phyloP scores from a whole-genome alignment of 2,329 filamentous ascomycete species.

The Hortaea werneckii region DNA sequence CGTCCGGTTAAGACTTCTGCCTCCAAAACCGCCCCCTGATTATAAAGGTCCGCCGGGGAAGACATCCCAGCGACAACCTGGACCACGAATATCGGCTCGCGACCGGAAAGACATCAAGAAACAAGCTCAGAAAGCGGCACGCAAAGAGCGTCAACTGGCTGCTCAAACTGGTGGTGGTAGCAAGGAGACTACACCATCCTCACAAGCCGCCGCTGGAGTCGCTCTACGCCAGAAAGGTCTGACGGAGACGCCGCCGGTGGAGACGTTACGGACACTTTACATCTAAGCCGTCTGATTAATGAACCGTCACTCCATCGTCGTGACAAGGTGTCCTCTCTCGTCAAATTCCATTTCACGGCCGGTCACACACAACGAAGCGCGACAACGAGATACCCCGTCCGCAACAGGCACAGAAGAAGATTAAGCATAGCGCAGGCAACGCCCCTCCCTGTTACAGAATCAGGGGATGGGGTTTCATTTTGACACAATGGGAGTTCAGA shows the following conservation, averaged over 20 bases:
- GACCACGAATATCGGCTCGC: slow-evolving; percentile 26
- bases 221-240: slow-evolving; percentile 23
- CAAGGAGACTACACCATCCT: slow-evolving; percentile 3
- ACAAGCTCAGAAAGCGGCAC: slow-evolving; percentile 32
- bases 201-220: slow-evolving; percentile 17
- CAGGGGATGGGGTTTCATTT: background rate
- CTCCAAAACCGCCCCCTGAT: slow-evolving; percentile 20
- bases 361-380: background rate
- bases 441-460: no score
- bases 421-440: slow-evolving; percentile 8
- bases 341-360: slow-evolving; percentile 2
- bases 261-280: slow-evolving; percentile 28
- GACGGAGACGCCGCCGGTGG: slow-evolving; percentile 26
- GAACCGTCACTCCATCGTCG: background rate
- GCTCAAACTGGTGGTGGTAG: slow-evolving; percentile 6
- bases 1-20: slow-evolving; percentile 26
- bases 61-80: slow-evolving; percentile 24
- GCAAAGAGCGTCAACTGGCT: slow-evolving; percentile 28
- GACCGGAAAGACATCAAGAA: slow-evolving; percentile 32
- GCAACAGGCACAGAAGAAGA: slow-evolving; percentile 2
- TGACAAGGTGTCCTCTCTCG: background rate
- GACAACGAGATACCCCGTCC: slow-evolving; percentile 9
- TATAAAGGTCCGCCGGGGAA: slow-evolving; percentile 14
- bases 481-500: slow-evolving; percentile 2
- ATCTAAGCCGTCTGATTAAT: slow-evolving; percentile 16